Evolutionary conservation across 2,329 filamentous ascomycete genomes (phyloP).

Genomic region (Scedosporium dehoogii): DNA sequence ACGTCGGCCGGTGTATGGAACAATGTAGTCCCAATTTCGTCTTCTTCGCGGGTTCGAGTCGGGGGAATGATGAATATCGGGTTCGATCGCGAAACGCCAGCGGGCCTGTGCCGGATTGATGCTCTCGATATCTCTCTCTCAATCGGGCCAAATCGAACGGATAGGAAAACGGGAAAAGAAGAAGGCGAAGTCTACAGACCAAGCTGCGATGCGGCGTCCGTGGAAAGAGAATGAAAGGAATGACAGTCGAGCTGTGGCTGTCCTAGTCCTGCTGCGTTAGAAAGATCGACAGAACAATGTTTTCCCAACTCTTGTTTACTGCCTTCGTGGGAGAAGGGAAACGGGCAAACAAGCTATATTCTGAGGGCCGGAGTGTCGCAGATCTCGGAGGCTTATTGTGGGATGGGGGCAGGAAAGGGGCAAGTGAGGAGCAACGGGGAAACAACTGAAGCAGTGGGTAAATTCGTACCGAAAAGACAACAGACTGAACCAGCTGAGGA

Average conservation of each 20-base stretch:
- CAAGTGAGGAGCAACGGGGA: background rate
- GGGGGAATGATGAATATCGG: background rate
- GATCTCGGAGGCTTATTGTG: constrained; percentile 14
- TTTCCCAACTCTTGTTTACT: constrained; percentile 7
- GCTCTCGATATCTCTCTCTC: background rate
- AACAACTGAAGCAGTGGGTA: background rate
- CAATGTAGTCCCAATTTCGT: no score
- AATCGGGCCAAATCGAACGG: background rate
- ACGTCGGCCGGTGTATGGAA: no score
- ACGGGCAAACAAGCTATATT: constrained; percentile 17
- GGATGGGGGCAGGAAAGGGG: background rate
- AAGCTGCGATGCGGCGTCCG: background rate
- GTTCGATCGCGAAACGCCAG: no score
- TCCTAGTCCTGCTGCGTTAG: constrained; percentile 11
- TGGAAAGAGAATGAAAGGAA: no score
- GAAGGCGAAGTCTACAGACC: constrained; percentile 3
- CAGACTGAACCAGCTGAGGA: background rate
- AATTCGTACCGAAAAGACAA: background rate
- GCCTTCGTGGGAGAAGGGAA: background rate
- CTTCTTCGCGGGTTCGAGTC: no score
- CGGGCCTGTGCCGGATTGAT: background rate
- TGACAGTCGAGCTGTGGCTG: constrained; percentile 6
- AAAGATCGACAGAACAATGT: constrained; percentile 17
- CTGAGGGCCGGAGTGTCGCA: constrained; percentile 29
- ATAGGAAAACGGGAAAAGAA: background rate